These are phyloP conservation scores for Ligustrum vulgare DNA, from an alignment of 257 asterid species.

Conservation along the genomic window DNA sequence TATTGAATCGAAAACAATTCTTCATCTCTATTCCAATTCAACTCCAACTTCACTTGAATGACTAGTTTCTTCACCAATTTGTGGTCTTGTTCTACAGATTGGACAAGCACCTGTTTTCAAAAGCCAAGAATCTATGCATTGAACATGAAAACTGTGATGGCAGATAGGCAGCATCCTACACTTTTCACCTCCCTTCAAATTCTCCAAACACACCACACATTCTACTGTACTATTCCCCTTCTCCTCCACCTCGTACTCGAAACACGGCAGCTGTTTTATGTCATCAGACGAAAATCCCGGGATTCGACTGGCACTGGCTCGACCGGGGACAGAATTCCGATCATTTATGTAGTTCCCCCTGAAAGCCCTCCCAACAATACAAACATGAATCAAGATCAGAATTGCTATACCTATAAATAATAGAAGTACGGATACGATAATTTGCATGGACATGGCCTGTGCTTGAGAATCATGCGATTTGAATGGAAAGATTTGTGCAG, in stretches of 20 bases:
- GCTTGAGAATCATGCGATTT: not conserved
- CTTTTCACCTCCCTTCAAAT: conserved; percentile 50
- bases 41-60: conserved; percentile 30
- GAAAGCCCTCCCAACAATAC: conserved; percentile 63
- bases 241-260: conserved; percentile 42
- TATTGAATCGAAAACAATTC: not conserved
- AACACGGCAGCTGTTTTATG: conserved; percentile 52
- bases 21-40: conserved; percentile 27
- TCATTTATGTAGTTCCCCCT: conserved; percentile 15
- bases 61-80: conserved; percentile 19
- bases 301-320: conserved; percentile 1
- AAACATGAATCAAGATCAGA: conserved; percentile 48
- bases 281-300: conserved; percentile 51
- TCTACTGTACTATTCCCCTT: conserved; percentile 27
- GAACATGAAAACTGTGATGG: conserved; percentile 53
- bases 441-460: conserved; percentile 42
- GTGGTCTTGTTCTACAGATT: conserved; percentile 46
- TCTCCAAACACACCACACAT: conserved; percentile 69
- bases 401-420: conserved; percentile 43
- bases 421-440: conserved; percentile 41
- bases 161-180: conserved; percentile 62
- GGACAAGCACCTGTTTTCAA: conserved; percentile 60
- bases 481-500: not conserved
- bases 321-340: conserved; percentile 4
- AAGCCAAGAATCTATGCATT: conserved; percentile 71